Percentiles rank a stretch among this genome's conserved stretches.
Conservation (phyloP, 805 yeast species). For the Sugiyamaella boreocaroliniensis region DNA sequence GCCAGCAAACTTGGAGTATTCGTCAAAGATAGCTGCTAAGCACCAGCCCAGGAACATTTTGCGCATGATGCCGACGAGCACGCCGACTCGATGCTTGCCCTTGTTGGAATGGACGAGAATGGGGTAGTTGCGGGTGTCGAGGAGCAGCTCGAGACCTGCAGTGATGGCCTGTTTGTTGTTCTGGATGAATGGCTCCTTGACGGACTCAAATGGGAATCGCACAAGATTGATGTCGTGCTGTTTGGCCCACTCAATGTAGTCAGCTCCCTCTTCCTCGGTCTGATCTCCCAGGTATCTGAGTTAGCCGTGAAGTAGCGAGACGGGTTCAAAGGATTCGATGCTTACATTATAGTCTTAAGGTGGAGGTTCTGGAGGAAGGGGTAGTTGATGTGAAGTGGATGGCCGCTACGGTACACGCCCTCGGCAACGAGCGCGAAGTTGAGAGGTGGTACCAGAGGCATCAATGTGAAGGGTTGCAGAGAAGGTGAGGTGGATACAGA, state of each 20-base stretch:
- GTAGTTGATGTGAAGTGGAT: conserved; percentile 82
- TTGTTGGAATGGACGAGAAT: conserved; percentile 86
- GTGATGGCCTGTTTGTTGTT: conserved; percentile 55
- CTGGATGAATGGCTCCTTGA: conserved; percentile 64
- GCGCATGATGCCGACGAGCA: conserved; percentile 84
- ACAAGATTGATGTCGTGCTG: conserved; percentile 47
- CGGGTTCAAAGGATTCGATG: too few species aligned
- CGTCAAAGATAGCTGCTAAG: conserved; percentile 86
- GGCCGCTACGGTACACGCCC: conserved; percentile 84
- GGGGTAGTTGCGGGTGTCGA: conserved; percentile 63
- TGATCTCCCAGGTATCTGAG: conserved; percentile 47
- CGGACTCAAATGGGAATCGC: conserved; percentile 59
- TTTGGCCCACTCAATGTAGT: conserved; percentile 64
- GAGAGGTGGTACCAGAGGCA: conserved; percentile 70
- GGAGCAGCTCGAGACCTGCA: conserved; percentile 28
- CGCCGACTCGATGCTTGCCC: conserved; percentile 96
- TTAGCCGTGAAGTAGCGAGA: not conserved
- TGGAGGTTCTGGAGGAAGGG: conserved; percentile 66
- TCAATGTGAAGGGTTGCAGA: not conserved
- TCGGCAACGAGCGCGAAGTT: conserved; percentile 86
- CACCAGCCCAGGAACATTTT: conserved; percentile 90
- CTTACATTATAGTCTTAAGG: conserved; percentile 71
- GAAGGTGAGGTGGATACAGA: not conserved
- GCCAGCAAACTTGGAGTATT: conserved; percentile 84
- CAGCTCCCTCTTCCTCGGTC: conserved; percentile 44